Conservation (phyloP, 129 eudicot species). For the Flaveria bidentis region DNA sequence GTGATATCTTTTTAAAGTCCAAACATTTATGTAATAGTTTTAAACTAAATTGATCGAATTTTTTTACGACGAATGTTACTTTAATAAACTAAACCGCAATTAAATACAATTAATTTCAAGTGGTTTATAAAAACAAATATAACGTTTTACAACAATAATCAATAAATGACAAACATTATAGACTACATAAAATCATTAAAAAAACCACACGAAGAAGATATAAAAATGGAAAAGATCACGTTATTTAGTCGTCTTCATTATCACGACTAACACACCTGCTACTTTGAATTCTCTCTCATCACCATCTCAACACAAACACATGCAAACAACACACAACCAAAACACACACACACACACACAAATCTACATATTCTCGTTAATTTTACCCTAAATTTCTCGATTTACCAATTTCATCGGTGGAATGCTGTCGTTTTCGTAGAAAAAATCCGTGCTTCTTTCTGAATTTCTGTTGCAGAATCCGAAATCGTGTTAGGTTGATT, state of each 20-base stretch:
- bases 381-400: neutral
- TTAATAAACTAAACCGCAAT: too few species aligned
- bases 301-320: neutral
- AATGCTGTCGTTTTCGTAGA: constrained; percentile 3
- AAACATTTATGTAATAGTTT: too few species aligned
- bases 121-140: too few species aligned
- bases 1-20: too few species aligned
- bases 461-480: neutral
- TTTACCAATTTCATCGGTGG: neutral
- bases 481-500: constrained; percentile 15
- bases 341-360: neutral
- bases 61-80: too few species aligned
- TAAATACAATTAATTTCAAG: too few species aligned
- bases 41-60: too few species aligned
- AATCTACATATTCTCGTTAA: constrained; percentile 3
- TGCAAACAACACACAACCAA: neutral
- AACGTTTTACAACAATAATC: neutral
- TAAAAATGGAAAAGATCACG: neutral
- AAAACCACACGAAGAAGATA: neutral
- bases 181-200: neutral
- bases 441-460: neutral
- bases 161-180: neutral
- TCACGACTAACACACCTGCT: constrained; percentile 28
- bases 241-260: constrained; percentile 14
- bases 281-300: constrained; percentile 11